Base-by-base conservation (phyloP, 148 eudicot species). In the Vaccinium macrocarpon region DNA sequence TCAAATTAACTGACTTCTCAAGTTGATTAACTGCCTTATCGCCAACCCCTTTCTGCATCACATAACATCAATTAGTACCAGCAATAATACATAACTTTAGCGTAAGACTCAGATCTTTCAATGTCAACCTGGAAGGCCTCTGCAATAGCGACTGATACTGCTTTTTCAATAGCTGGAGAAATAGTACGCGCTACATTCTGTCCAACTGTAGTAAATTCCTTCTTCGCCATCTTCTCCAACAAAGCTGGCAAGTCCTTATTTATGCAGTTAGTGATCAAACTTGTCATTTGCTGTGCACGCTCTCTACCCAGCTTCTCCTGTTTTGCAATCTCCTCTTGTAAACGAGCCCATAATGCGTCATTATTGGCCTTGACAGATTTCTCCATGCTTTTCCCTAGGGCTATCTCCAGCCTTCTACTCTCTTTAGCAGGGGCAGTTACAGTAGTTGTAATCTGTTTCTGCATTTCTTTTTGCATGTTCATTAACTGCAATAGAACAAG, bases 11-110 rank as follows among this genome's bases (percentile, higher is more conserved):
- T 32, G 96, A 92, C 87, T 92, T 97, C 48, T 97, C 98, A 57
- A 97, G 88, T 85, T 93, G 98, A 87, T 89, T 93, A 76, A 91
- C 94, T 81, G 97, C 94, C 93, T 95, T 97, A 74, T 97, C 99
- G 83, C 92, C 90, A 29, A 97, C 93, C 62, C 93, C 95, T 90
- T 92, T 93, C 98, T 97, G 92, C 76, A 79, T 14, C 84, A 85
- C 57, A 91, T 5, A 68, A 38, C 76, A 84, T 55, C 80, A 82
- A 81, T 81, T 83, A 84, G 82, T 57, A 2, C 16, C 71, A 16
- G 21, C n/a, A 84, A 53, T n/a, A 72, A 23, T n/a, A 64, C 6
- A 76, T 38, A 11, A 23, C 8, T 50, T 46, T 29, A 80, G 21
- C 19, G 71, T 25, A 85, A 59, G 35, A 42, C 4, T 25, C 71